Evolutionary conservation across 1,284 basidiomycete genomes (phyloP), one percentile per base, ranked within the genome.

Genomic region (Ganoderma lingzhi): DNA sequence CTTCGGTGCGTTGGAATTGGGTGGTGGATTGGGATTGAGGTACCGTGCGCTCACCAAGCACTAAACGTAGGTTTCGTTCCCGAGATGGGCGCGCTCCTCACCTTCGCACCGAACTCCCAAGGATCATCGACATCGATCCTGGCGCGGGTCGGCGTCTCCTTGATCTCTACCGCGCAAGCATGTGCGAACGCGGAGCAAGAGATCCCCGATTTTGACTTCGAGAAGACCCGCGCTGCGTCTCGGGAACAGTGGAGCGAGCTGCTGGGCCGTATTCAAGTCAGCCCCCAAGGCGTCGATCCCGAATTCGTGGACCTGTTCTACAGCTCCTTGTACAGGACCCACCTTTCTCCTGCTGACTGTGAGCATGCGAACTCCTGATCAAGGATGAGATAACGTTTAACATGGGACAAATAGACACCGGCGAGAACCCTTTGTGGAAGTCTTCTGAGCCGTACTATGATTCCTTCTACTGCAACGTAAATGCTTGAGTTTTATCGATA

Each of bases 261-360:
- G 0, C 79, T 91, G 14, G 81, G 84, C 2, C 81, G 87, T 6
- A 79, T 91, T 0, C 84, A 88, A 68, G 87, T 91, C 2, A 85
- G 88, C 66, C 83, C 84, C 0, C 80, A 78, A 0, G 83, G 81
- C 9, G 88, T 88, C 3, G 79, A 84, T 45, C 76, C 77, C n/a
- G 85, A 90, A 60, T 86, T 81, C 32, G 81, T 86, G 55, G 78
- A 83, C 65, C 76, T 91, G 61, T 85, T 91, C 69, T 90, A 90
- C 77, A 88, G 87, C 59, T 90, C 88, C 56, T 77, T 92, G 3
- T 92, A 92, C 74, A 80, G 90, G 65, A 87, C 86, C 0, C 90
- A 91, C 76, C 87, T 92, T 48, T 86, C 87, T 2, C 91, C 91
- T 10, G 90, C 88, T 3, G 90, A 93, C 72, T 88, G 87, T 88